Base-by-base conservation (phyloP, 805 yeast species). In the Metschnikowia picachoensis region DNA sequence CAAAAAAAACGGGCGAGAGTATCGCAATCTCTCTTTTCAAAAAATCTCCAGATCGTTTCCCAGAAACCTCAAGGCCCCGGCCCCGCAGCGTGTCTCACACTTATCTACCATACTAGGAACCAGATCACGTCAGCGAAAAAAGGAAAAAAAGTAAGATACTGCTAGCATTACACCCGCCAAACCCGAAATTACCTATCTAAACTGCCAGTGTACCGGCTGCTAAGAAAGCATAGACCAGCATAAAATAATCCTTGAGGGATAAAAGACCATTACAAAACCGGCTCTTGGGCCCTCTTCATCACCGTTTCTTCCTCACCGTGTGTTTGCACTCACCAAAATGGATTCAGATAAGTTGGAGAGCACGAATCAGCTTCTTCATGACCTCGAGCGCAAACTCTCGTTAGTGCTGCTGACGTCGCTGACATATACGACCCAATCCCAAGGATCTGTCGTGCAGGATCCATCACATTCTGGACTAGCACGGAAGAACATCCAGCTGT, bases 321-420 rank as follows among this genome's bases (percentile, higher is more conserved):
- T 20, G 20, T 37, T 27, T 27, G 39, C 39, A n/a, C 32, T 33
- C 29, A 13, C 37, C 7, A 28, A 15, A 12, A 46, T 46, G 49
- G 49, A 46, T 20, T 16, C 40, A 35, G 53, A 57, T n/a, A 49
- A 53, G 35, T 52, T 62, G 48, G 66, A 59, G 29, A 47, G 49
- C 43, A 62, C 70, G 32, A 66, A 66, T 51, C 48, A 56, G 43
- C 53, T 58, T 13, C 58, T 66, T 33, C 53, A 57, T 27, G 68
- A 65, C 43, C 52, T 67, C 41, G 72, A 68, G 51, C 58, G 71
- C n/a, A 66, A 67, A 49, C 60, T 68, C 41, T 58, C 66, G 30
- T 52, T 60, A n/a, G 53, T 54, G 7, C 65, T 67, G 47, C 47
- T 61, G 15, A 51, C 65, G n/a, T 60, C 68, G 14, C 60, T 62